Conservation (phyloP, 83 land plant species). For the Picea abies region DNA sequence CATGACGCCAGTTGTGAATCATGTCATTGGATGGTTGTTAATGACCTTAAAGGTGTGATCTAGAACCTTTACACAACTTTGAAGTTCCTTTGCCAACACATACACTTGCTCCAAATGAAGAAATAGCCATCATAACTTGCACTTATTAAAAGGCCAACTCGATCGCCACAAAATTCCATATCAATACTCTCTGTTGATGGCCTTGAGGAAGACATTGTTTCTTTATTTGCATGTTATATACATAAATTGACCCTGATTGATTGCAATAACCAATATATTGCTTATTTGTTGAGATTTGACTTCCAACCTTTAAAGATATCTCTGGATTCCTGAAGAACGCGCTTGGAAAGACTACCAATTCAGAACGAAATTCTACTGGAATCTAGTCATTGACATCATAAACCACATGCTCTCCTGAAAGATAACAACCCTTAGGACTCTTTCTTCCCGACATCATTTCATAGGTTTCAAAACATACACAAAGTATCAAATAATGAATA, state of each 20-base stretch:
- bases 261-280: slow-evolving; percentile 11
- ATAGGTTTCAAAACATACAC: too few relatives aligned
- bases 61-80: too few relatives aligned
- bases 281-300: slow-evolving; percentile 7
- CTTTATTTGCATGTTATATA: background rate
- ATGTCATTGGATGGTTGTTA: too few relatives aligned
- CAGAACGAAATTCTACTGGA: slow-evolving; percentile 3
- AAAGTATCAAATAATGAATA: too few relatives aligned
- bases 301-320: slow-evolving; percentile 7
- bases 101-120: too few relatives aligned
- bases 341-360: slow-evolving; percentile 13
- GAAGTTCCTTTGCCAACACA: too few relatives aligned
- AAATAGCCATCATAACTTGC: too few relatives aligned
- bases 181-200: background rate
- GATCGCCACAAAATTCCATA: too few relatives aligned
- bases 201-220: slow-evolving; percentile 1
- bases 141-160: too few relatives aligned
- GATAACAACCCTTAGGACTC: background rate
- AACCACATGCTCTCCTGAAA: too few relatives aligned
- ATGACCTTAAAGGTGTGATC: too few relatives aligned
- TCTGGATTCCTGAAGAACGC: background rate
- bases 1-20: too few relatives aligned
- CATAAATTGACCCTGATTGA: background rate
- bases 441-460: background rate
- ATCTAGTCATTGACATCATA: background rate